These are phyloP conservation scores for Phytophthora sansomeana DNA, from an alignment of 352 stramenopile species.

Conservation along the genomic window DNA sequence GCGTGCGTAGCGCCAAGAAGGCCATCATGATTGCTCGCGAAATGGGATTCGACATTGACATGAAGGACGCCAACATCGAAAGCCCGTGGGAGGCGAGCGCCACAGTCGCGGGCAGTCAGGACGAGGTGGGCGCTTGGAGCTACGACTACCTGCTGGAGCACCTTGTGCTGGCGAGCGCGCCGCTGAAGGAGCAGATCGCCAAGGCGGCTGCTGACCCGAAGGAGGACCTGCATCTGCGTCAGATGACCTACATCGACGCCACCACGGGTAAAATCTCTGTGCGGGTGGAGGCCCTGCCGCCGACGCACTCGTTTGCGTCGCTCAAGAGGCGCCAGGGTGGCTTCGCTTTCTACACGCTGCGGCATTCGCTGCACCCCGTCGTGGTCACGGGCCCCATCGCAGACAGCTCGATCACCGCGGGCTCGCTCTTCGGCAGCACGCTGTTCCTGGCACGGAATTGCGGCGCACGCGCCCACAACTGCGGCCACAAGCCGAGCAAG, in stretches of 20 bases:
- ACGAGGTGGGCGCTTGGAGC: constrained; percentile 48
- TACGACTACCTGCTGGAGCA: constrained; percentile 68
- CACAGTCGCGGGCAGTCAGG: constrained; percentile 43
- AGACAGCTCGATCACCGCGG: constrained; percentile 77
- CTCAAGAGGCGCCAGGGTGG: constrained; percentile 75
- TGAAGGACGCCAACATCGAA: constrained; percentile 71
- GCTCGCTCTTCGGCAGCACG: constrained; percentile 82
- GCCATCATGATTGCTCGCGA: constrained; percentile 94
- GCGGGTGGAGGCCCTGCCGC: constrained; percentile 48
- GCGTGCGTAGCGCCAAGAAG: constrained; percentile 90
- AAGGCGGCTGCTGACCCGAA: constrained; percentile 31
- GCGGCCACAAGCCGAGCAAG: constrained; percentile 31
- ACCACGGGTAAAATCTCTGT: constrained; percentile 57
- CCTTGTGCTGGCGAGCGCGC: constrained; percentile 47
- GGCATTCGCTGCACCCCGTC: constrained; percentile 76
- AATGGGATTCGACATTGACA: constrained; percentile 86
- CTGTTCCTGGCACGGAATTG: constrained; percentile 78
- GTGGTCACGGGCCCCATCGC: constrained; percentile 85
- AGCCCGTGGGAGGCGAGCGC: constrained; percentile 53
- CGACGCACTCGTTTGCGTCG: constrained; percentile 63
- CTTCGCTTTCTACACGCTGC: constrained; percentile 83
- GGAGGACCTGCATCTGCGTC: constrained; percentile 48
- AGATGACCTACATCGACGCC: constrained; percentile 69
- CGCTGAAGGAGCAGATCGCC: constrained; percentile 54
- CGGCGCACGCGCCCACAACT: constrained; percentile 55